Conservation (phyloP, 2,329 filamentous ascomycete genomes). For the Aspergillus japonicus region DNA sequence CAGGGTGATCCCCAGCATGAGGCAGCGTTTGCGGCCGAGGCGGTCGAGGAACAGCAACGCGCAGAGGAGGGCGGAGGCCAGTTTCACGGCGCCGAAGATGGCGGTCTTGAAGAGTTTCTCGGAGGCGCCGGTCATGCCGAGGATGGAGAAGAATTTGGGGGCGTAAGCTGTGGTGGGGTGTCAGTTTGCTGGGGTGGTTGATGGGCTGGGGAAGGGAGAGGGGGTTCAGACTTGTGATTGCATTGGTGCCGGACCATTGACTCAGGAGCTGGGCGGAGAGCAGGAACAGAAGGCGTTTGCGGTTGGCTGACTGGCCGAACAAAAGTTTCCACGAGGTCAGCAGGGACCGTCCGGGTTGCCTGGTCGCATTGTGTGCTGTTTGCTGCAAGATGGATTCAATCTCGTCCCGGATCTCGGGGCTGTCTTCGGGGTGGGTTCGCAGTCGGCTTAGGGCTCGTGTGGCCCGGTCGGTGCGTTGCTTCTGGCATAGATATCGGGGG, state of each 20-base stretch:
- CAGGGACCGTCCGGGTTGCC: background rate
- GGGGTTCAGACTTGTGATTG: constrained; percentile 58
- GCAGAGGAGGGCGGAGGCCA: constrained; percentile 63
- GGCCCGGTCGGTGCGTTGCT: constrained; percentile 52
- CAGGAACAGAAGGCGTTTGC: constrained; percentile 67
- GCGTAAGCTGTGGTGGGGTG: constrained; percentile 52
- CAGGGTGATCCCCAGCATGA: constrained; percentile 49
- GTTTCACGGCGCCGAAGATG: constrained; percentile 72
- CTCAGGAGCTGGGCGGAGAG: constrained; percentile 66
- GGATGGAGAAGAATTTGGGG: constrained; percentile 66
- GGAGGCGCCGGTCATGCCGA: constrained; percentile 65
- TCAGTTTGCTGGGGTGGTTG: background rate
- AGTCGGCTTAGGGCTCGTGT: constrained; percentile 52
- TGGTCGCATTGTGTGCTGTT: background rate
- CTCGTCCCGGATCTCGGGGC: constrained; percentile 13
- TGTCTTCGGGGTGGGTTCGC: constrained; percentile 28
- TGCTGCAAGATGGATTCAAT: constrained; percentile 11
- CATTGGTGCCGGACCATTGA: constrained; percentile 70
- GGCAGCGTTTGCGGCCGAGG: constrained; percentile 64
- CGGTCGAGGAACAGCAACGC: constrained; percentile 74
- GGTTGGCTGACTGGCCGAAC: constrained; percentile 62
- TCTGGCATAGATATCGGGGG: constrained; percentile 65
- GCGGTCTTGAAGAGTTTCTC: constrained; percentile 70
- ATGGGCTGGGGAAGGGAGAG: background rate
- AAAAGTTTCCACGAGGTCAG: constrained; percentile 29